Percentiles rank a stretch among this genome's conserved stretches.
phyloP scores from a whole-genome alignment of 1,139 yeast species.

The Yamadazyma kanchanaburiensis region DNA sequence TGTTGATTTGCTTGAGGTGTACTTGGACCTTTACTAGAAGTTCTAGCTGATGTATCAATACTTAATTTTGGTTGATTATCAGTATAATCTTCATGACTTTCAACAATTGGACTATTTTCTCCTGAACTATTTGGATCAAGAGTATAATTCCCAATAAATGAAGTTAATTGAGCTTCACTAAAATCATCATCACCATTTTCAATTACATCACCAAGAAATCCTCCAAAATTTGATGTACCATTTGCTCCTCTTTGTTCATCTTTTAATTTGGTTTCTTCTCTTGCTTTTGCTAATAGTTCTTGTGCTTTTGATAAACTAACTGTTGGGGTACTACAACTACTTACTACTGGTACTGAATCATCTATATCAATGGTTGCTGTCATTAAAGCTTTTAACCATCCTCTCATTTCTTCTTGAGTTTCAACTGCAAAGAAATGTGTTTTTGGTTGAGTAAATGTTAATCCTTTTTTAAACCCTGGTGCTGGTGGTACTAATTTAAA shows the following conservation, averaged over 20 bases:
- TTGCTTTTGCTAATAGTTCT: slow-evolving; percentile 76
- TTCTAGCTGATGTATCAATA: slow-evolving; percentile 26
- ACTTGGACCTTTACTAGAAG: slow-evolving; percentile 21
- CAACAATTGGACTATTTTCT: slow-evolving; percentile 27
- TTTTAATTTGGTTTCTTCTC: slow-evolving; percentile 64
- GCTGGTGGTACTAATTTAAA: slow-evolving; percentile 96
- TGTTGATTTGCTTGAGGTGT: slow-evolving; percentile 27
- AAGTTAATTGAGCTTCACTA: slow-evolving; percentile 14
- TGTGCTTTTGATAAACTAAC: slow-evolving; percentile 85
- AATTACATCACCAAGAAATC: slow-evolving; percentile 12
- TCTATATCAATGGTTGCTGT: slow-evolving; percentile 96
- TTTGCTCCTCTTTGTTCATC: slow-evolving; percentile 47
- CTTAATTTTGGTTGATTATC: slow-evolving; percentile 26
- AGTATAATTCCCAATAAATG: slow-evolving; percentile 17
- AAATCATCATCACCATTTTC: slow-evolving; percentile 25
- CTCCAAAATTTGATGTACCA: slow-evolving; percentile 19
- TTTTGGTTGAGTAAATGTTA: slow-evolving; percentile 94
- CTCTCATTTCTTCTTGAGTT: slow-evolving; percentile 84
- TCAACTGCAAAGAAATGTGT: slow-evolving; percentile 96
- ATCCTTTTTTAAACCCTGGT: slow-evolving; percentile 93
- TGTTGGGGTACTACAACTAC: slow-evolving; percentile 93
- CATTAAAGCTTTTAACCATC: slow-evolving; percentile 93
- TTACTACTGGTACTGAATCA: slow-evolving; percentile 88
- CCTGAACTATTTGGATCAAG: slow-evolving; percentile 24
- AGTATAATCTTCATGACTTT: slow-evolving; percentile 25